These are phyloP conservation scores for Boletus rubroflammeus DNA, from an alignment of 768 basidiomycete species.

Conservation along the genomic window DNA sequence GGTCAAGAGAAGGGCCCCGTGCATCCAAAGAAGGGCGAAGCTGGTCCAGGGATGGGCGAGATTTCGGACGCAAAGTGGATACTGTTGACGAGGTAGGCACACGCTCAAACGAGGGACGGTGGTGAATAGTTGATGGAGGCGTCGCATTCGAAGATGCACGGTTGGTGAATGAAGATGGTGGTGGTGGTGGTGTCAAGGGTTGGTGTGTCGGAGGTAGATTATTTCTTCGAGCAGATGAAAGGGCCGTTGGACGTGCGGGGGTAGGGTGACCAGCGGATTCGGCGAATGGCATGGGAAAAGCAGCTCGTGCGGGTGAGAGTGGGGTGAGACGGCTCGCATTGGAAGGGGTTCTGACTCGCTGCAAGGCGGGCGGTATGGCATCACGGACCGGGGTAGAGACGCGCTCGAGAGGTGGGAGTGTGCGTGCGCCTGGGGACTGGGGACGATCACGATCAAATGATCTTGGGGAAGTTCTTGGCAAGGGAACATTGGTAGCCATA, in stretches of 20 bases:
- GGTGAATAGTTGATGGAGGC: slow-evolving; percentile 3
- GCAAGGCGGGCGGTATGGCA: slow-evolving; percentile 11
- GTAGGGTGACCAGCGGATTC: slow-evolving; percentile 8
- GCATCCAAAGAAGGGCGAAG: slow-evolving; percentile 12
- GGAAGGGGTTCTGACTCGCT: slow-evolving; percentile 20
- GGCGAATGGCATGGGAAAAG: slow-evolving; percentile 11
- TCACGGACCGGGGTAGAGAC: slow-evolving; percentile 16
- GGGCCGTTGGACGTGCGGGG: slow-evolving; percentile 12
- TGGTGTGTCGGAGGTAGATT: not conserved
- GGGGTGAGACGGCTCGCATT: slow-evolving; percentile 7
- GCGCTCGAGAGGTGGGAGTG: slow-evolving; percentile 10
- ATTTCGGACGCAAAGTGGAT: slow-evolving; percentile 11
- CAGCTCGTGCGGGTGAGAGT: slow-evolving; percentile 7
- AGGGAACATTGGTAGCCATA: slow-evolving; percentile 1
- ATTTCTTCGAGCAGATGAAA: slow-evolving; percentile 17
- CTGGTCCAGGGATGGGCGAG: slow-evolving; percentile 16
- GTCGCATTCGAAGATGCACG: slow-evolving; percentile 11
- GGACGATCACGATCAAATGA: slow-evolving; percentile 5
- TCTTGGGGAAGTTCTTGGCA: not conserved
- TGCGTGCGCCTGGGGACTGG: slow-evolving; percentile 1
- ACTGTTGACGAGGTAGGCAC: slow-evolving; percentile 13
- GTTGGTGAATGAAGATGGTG: slow-evolving; percentile 6
- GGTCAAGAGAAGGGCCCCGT: slow-evolving; percentile 15
- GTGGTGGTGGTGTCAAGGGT: slow-evolving; percentile 7
- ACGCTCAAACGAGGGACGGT: slow-evolving; percentile 18